Conservation (phyloP, 2,329 filamentous ascomycete genomes). For the Fusarium sp. region DNA sequence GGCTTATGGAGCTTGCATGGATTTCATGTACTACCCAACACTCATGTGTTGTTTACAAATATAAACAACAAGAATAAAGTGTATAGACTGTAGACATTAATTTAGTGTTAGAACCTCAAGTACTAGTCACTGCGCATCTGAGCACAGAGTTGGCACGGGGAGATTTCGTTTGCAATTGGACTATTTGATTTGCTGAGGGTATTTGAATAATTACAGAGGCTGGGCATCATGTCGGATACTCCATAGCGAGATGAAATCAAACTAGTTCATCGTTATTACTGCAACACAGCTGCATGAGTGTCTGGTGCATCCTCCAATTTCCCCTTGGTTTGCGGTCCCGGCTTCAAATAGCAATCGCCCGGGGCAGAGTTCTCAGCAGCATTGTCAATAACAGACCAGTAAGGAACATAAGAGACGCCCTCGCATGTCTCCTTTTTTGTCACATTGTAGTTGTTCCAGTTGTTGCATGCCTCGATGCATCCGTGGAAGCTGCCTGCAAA, state of each 20-base stretch:
- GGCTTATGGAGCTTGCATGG: too few species aligned
- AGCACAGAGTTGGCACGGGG: neutral
- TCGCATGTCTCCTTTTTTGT: slow-evolving; percentile 9
- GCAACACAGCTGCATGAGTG: slow-evolving; percentile 8
- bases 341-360: slow-evolving; percentile 8
- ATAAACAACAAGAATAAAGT: too few species aligned
- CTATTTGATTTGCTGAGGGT: neutral
- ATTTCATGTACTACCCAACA: too few species aligned
- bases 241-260: neutral
- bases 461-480: slow-evolving; percentile 60
- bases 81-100: too few species aligned
- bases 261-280: neutral
- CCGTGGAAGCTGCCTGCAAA: slow-evolving; percentile 55
- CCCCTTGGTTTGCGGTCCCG: slow-evolving; percentile 1
- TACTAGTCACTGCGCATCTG: too few species aligned
- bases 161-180: neutral
- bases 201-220: too few species aligned
- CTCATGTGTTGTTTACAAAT: too few species aligned
- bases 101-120: too few species aligned
- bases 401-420: slow-evolving; percentile 31
- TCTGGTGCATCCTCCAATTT: slow-evolving; percentile 1
- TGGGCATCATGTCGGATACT: neutral
- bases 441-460: slow-evolving; percentile 42
- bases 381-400: slow-evolving; percentile 16
- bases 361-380: slow-evolving; percentile 1